Evolutionary conservation across 2,329 filamentous ascomycete genomes (phyloP), one percentile per base, ranked within the genome.

Genomic region (Alternaria gansuensis): DNA sequence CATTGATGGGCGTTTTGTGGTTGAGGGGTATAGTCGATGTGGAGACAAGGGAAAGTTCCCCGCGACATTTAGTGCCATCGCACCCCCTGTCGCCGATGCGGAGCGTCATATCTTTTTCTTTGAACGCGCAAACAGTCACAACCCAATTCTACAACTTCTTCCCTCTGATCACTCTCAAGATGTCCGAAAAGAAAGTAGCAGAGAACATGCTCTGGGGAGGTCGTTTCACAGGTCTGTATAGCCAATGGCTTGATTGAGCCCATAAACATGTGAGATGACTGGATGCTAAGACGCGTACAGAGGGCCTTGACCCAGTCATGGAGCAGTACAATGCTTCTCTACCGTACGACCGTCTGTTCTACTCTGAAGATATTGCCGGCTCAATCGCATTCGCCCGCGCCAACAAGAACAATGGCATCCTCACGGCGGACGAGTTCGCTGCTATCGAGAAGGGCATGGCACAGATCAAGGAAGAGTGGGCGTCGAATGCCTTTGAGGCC

Each of bases 241-340:
- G n/a, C 26, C 40, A 59, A 39, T 41, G 37, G 24, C 24, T 17
- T 29, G 14, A 34, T 50, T 44, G 43, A 24, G 13, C 14, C n/a
- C 13, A 3, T 2, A 13, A 23, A 33, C 21, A 51, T 31, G 28
- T 37, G 39, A 26, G 21, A 29, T 43, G 48, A 59, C 45, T 56
- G 41, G 8, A 60, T 56, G 17, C 64, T 70, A 41, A 71, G 33
- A 34, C n/a, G 33, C 28, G 34, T 37, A 39, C 69, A 90, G 90
- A 91, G 82, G 90, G 86, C 68, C 87, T 94, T 67, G 91, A 96
- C 79, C 91, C 92, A 53, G 85, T 96, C 51, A 96, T 96, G 92
- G 84, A 88, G 61, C 84, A 90, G 66, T 96, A 94, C 83, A 96
- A 96, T 77, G 88, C 89, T 70, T 90, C 86, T 53, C 89, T 96